Conservation (phyloP, 2,329 filamentous ascomycete species). For the Diaporthe nobilis region DNA sequence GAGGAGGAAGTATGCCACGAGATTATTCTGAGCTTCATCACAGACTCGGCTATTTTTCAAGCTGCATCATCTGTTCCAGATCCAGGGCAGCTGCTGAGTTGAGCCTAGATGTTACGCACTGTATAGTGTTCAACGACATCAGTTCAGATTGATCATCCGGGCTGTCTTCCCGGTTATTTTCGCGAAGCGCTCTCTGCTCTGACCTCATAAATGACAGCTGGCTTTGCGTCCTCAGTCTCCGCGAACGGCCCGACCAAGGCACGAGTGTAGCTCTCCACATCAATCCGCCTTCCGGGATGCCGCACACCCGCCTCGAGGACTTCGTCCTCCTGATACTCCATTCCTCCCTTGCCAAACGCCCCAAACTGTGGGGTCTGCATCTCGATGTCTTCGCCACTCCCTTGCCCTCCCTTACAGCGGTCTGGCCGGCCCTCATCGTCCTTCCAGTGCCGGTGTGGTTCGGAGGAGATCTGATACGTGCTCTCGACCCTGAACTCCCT, state of each 20-base stretch:
- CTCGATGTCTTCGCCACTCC: neutral
- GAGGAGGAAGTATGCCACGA: neutral
- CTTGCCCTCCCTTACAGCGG: neutral
- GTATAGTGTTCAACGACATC: too few species aligned
- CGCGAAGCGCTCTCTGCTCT: neutral
- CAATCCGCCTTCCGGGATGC: conserved; percentile 3
- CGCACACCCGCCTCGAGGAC: conserved; percentile 10
- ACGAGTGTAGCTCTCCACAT: neutral
- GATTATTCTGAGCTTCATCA: neutral
- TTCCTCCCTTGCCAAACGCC: neutral
- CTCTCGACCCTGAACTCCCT: conserved; percentile 40
- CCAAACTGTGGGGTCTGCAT: neutral
- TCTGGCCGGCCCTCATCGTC: neutral
- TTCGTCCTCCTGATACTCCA: conserved; percentile 26
- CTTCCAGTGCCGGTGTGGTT: neutral
- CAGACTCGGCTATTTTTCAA: neutral
- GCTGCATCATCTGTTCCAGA: neutral
- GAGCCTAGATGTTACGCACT: too few species aligned
- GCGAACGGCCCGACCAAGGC: neutral
- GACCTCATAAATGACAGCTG: neutral
- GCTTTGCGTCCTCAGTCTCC: neutral
- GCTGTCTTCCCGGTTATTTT: neutral
- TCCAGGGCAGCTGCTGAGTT: too few species aligned
- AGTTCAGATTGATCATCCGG: too few species aligned
- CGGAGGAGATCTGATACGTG: neutral